A percentile compares a stretch with the other conserved stretches of the same genome.
phyloP scores from a whole-genome alignment of 2,329 filamentous ascomycete genomes.

The Claviceps citrina region DNA sequence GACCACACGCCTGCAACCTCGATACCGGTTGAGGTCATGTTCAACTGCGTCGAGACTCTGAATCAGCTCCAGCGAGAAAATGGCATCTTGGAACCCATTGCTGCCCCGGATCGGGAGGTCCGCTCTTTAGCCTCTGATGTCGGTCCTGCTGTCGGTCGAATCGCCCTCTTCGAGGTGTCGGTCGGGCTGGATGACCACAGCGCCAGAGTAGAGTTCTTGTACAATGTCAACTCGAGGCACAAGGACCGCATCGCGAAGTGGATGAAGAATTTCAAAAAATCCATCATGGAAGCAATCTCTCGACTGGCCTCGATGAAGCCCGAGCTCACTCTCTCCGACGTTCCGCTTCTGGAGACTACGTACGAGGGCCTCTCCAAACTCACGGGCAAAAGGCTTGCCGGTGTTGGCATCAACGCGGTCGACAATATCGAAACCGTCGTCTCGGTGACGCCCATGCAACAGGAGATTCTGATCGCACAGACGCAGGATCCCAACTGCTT shows the following conservation, averaged over 20 bases:
- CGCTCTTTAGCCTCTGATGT: slow-evolving; percentile 27
- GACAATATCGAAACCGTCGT: slow-evolving; percentile 34
- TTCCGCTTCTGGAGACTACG: slow-evolving; percentile 31
- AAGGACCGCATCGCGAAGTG: slow-evolving; percentile 29
- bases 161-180: slow-evolving; percentile 35
- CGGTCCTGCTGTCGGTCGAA: slow-evolving; percentile 29
- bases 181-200: slow-evolving; percentile 28
- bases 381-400: slow-evolving; percentile 25
- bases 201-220: slow-evolving; percentile 30
- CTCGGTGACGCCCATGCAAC: slow-evolving; percentile 32
- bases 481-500: slow-evolving; percentile 25
- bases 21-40: slow-evolving; percentile 41
- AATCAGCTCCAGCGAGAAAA: slow-evolving; percentile 32
- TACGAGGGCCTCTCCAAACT: slow-evolving; percentile 31
- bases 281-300: slow-evolving; percentile 29
- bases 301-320: slow-evolving; percentile 26
- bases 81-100: slow-evolving; percentile 32
- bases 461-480: slow-evolving; percentile 34
- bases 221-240: slow-evolving; percentile 26
- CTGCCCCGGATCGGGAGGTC: slow-evolving; percentile 23
- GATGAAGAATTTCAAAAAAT: slow-evolving; percentile 31
- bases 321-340: slow-evolving; percentile 34
- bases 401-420: slow-evolving; percentile 25
- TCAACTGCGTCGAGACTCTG: slow-evolving; percentile 37
- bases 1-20: slow-evolving; percentile 19